phyloP scores from a whole-genome alignment of 2,329 filamentous ascomycete genomes.

The Amylocarpus encephaloides region DNA sequence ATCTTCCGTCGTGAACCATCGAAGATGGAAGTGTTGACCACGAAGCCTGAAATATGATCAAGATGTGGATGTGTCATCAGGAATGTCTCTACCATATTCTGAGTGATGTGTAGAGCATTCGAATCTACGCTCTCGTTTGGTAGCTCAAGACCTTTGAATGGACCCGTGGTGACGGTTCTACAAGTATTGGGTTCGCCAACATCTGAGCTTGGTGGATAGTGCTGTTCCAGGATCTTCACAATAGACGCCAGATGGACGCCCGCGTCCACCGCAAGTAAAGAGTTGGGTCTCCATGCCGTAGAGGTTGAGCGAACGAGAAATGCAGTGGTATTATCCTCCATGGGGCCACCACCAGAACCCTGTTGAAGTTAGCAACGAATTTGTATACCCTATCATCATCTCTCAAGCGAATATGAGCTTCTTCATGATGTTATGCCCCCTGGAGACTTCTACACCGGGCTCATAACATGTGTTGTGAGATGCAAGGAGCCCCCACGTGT shows the following conservation, averaged over 20 bases:
- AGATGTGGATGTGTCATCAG: conserved; percentile 96
- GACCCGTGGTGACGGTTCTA: conserved; percentile 56
- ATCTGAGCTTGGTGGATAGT: conserved; percentile 32
- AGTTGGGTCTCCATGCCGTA: conserved; percentile 74
- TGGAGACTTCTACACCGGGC: background rate
- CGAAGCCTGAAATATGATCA: conserved; percentile 86
- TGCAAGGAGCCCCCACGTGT: too few species aligned
- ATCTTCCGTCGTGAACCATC: conserved; percentile 77
- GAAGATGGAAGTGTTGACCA: conserved; percentile 86
- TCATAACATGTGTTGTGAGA: too few species aligned
- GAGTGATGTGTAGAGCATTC: conserved; percentile 76
- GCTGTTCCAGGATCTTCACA: conserved; percentile 56
- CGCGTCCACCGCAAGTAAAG: conserved; percentile 86
- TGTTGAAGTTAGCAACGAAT: conserved; percentile 35
- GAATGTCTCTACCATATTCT: conserved; percentile 76
- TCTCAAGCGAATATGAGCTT: background rate
- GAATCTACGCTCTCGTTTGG: conserved; percentile 60
- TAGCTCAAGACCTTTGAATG: conserved; percentile 74
- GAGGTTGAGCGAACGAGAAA: conserved; percentile 79
- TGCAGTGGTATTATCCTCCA: conserved; percentile 83
- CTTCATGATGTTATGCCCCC: background rate
- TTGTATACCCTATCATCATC: conserved; percentile 19
- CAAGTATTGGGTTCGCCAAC: conserved; percentile 35
- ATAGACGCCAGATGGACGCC: conserved; percentile 86
- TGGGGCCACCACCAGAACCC: conserved; percentile 85